These are phyloP conservation scores for Saturnispora ahearnii DNA, from an alignment of 805 yeast species.

Conservation along the genomic window DNA sequence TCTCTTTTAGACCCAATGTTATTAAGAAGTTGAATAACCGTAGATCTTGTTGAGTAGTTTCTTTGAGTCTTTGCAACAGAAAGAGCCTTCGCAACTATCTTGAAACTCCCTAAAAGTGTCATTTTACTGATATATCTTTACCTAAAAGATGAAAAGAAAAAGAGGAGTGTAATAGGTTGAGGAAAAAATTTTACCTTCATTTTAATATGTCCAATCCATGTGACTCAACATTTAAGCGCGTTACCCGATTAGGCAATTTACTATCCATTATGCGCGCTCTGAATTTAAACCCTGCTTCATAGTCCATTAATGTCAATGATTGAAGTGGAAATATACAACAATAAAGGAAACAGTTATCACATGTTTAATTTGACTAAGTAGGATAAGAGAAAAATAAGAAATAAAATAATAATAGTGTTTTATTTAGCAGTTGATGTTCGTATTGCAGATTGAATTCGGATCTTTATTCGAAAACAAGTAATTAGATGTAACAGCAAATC, in stretches of 20 bases:
- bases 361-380: no score
- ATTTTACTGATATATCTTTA: not conserved
- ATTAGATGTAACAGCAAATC: no score
- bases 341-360: no score
- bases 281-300: no score
- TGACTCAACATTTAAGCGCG: constrained; percentile 10
- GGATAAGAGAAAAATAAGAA: no score
- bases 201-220: not conserved
- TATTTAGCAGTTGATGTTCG: no score
- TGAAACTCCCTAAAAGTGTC: not conserved
- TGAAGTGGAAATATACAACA: no score
- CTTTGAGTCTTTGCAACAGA: constrained; percentile 1
- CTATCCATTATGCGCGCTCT: not conserved
- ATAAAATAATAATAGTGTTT: no score
- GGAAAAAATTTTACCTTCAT: not conserved
- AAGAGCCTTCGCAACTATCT: not conserved
- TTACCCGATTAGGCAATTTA: constrained; percentile 11
- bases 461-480: no score
- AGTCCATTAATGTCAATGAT: no score
- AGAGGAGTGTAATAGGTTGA: not conserved
- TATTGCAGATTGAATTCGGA: no score
- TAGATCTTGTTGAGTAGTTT: constrained; percentile 69
- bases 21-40: constrained; percentile 89
- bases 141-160: not conserved
- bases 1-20: constrained; percentile 96